phyloP scores from a whole-genome alignment of 1,139 yeast species.

The Kodamaea derodonti region DNA sequence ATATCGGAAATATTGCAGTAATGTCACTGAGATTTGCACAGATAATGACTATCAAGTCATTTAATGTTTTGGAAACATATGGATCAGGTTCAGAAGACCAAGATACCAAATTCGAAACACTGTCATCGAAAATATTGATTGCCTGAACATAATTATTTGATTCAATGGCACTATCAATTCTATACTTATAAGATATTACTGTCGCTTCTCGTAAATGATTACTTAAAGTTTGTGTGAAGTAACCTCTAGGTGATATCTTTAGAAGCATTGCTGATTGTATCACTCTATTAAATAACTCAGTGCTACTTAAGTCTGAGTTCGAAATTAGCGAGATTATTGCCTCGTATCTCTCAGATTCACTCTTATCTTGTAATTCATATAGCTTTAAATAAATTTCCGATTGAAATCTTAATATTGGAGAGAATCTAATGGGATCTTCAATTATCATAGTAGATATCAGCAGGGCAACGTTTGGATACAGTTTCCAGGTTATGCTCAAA shows the following conservation, averaged over 20 bases:
- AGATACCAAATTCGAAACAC: conserved; percentile 20
- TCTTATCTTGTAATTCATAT: neutral
- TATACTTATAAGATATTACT: conserved; percentile 23
- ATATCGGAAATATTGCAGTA: conserved; percentile 27
- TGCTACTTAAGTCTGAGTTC: conserved; percentile 2
- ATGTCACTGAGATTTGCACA: conserved; percentile 20
- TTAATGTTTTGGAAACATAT: conserved; percentile 25
- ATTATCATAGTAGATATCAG: conserved; percentile 16
- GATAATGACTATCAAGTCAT: conserved; percentile 26
- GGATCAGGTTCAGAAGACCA: conserved; percentile 36
- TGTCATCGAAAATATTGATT: conserved; percentile 29
- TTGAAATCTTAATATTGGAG: conserved; percentile 19
- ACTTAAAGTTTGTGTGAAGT: conserved; percentile 14
- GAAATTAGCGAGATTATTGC: conserved; percentile 3
- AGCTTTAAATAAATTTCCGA: conserved; percentile 13
- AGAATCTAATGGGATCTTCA: conserved; percentile 22
- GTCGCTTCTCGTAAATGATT: conserved; percentile 20
- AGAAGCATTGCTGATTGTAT: conserved; percentile 18
- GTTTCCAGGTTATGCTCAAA: conserved; percentile 14
- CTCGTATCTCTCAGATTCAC: conserved; percentile 10
- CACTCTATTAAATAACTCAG: conserved; percentile 13
- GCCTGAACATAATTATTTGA: conserved; percentile 22
- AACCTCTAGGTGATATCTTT: conserved; percentile 19
- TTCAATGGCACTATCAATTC: conserved; percentile 28
- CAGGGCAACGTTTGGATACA: conserved; percentile 4